Conservation (phyloP, 305 asterid genomes). For the Fraxinus platypoda region DNA sequence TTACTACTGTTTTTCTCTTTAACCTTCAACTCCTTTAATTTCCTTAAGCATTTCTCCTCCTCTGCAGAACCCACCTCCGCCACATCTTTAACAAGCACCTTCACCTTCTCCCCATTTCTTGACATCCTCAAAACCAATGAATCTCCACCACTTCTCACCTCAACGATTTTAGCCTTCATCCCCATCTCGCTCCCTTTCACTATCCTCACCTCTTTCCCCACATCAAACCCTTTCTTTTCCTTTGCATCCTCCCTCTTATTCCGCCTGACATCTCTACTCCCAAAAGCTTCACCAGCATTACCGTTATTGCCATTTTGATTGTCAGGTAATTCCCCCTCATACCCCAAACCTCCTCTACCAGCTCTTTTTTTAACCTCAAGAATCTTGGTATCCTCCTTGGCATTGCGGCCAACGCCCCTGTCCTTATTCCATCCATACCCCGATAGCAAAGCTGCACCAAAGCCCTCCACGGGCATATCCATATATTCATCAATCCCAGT, state of each 20-base stretch:
- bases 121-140: slow-evolving; percentile 49
- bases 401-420: slow-evolving; percentile 62
- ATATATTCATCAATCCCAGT: slow-evolving; percentile 49
- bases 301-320: slow-evolving; percentile 16
- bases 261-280: slow-evolving; percentile 14
- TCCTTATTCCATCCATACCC: slow-evolving; percentile 87
- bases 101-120: slow-evolving; percentile 45
- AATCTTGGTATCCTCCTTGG: slow-evolving; percentile 63
- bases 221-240: slow-evolving; percentile 31
- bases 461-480: slow-evolving; percentile 77
- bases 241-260: slow-evolving; percentile 26
- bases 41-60: slow-evolving; percentile 60
- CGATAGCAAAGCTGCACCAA: slow-evolving; percentile 53
- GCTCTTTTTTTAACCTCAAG: slow-evolving; percentile 47
- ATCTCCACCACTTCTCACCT: slow-evolving; percentile 53
- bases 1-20: slow-evolving; percentile 25
- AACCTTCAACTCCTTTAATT: slow-evolving; percentile 43
- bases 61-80: slow-evolving; percentile 65
- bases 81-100: slow-evolving; percentile 44
- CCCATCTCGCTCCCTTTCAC: slow-evolving; percentile 70
- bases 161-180: slow-evolving; percentile 53
- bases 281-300: slow-evolving; percentile 22
- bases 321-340: slow-evolving; percentile 42
- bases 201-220: slow-evolving; percentile 62
- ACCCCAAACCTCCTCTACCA: slow-evolving; percentile 80